Evolutionary conservation across 1,284 basidiomycete species (phyloP), one percentile per base, ranked within the genome.

Genomic region (Cutaneotrichosporon cyanovorans): DNA sequence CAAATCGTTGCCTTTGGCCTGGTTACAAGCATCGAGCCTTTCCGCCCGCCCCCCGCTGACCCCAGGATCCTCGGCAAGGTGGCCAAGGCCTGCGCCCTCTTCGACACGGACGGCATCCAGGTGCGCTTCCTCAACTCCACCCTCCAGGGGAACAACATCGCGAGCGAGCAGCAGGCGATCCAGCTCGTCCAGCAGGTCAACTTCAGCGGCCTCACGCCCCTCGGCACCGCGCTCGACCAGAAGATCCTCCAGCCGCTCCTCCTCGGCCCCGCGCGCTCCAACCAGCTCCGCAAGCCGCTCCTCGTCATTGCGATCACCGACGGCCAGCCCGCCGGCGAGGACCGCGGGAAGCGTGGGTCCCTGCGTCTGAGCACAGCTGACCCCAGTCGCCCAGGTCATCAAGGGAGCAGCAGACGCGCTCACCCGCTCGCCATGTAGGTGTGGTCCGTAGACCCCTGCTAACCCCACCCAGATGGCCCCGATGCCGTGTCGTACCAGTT

Each of bases 231-330:
- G 12, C 55, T 76, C 30, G 64, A 69, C 48, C 57, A 67, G 37
- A 76, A 76, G 61, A 62, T 76, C 51, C 61, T 76, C 23, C 68
- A 74, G 55, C 74, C 74, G 18, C 53, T 74, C n/a, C 62, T 76
- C 4, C 56, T 74, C n/a, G 69, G 66, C 25, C 74, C 74, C 4
- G 72, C 70, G n/a, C 59, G 65, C 15, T 33, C 52, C 14, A 53
- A 59, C 39, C 45, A 55, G 41, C 60, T 76, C 6, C 61, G 71
- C 46, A 76, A 76, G 62, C 75, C 74, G 0, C 58, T 75, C 6
- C 53, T 75, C 15, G 57, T 75, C 46, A 68, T 76, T 42, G 56
- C 55, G 41, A 65, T 73, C 50, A 73, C 72, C 9, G 72, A 73
- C 51, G 72, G 70, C 39, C 64, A 66, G 11, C 70, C 69, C n/a